Conservation (phyloP, 1,284 basidiomycete species). For the Heterobasidion occidentale region DNA sequence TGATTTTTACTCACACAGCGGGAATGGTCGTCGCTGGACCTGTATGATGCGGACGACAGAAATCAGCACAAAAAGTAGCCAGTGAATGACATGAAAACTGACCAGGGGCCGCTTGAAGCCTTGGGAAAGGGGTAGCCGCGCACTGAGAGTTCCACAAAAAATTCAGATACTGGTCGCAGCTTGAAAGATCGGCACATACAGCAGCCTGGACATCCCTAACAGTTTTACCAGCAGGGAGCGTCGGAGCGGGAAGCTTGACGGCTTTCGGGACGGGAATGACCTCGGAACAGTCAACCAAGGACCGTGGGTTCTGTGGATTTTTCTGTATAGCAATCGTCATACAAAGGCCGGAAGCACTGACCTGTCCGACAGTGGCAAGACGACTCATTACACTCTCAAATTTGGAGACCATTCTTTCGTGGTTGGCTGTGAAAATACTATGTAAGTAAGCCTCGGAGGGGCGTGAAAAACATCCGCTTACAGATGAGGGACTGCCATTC, state of each 20-base stretch:
- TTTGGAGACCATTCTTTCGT: constrained; percentile 17
- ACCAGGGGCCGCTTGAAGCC: constrained; percentile 17
- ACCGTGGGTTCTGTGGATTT: constrained; percentile 6
- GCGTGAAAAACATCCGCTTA: constrained; percentile 9
- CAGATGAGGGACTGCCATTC: constrained; percentile 27
- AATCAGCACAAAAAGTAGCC: not conserved
- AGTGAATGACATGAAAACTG: constrained; percentile 1
- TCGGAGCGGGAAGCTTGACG: constrained; percentile 9
- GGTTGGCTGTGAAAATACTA: not conserved
- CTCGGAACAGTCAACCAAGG: constrained; percentile 27
- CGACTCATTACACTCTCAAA: constrained; percentile 29
- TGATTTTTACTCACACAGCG: constrained; percentile 12
- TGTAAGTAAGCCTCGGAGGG: not conserved
- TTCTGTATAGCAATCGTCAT: too few species aligned
- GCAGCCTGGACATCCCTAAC: constrained; percentile 20
- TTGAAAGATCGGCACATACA: constrained; percentile 1
- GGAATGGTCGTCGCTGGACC: constrained; percentile 18
- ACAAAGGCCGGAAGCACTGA: not conserved
- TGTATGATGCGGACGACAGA: not conserved
- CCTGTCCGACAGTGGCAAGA: constrained; percentile 24
- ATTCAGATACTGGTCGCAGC: not conserved
- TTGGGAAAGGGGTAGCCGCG: constrained; percentile 20
- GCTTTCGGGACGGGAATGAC: constrained; percentile 23
- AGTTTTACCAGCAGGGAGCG: constrained; percentile 24
- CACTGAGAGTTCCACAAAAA: constrained; percentile 12